Base-by-base conservation (phyloP, 2,329 filamentous ascomycete genomes). In the Conoideocrella luteorostrata region DNA sequence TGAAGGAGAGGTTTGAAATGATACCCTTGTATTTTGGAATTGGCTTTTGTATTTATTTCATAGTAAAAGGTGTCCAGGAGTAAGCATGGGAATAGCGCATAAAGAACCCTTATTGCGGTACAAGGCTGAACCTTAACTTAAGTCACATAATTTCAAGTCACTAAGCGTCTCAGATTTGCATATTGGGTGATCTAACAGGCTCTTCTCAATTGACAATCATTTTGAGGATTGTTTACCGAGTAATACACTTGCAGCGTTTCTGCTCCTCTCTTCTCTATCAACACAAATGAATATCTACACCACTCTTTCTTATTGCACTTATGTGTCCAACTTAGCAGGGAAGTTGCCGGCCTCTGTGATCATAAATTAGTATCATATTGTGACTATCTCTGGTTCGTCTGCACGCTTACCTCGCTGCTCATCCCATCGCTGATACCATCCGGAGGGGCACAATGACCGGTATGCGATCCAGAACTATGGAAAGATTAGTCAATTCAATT, bases 361-460 rank as follows among this genome's bases (percentile, higher is more conserved):
- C n/a, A 39, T 47, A 21, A 17, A 39, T 63, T 54, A 61, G 62
- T 30, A 5, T 50, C 47, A 48, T 15, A 18, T 9, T 22, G 32
- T 9, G 30, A 30, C 32, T 47, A 34, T 39, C 18, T 5, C 37
- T 36, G 13, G 11, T 11, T n/a, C 18, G 24, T 4, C 21, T 20
- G 12, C 34, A 50, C 43, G 72, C 85, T 65, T 75, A 94, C 88
- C 88, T 71, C 93, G 86, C 78, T 97, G 93, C 63, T 93, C 88
- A 65, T 98, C 91, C 93, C 93, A 98, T 72, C 93, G 82, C 70
- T 84, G 72, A 65, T 86, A 85, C 93, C 93, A 98, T 63, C 82
- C 80, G 69, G 86, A 93, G 59, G 94, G 93, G 85, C 94, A 98
- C 56, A 98, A 83, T 56, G 93, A 96, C 69, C 88, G 85, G 79